Conservation (phyloP, 2,329 filamentous ascomycete genomes). For the Geoglossum cookeanum region DNA sequence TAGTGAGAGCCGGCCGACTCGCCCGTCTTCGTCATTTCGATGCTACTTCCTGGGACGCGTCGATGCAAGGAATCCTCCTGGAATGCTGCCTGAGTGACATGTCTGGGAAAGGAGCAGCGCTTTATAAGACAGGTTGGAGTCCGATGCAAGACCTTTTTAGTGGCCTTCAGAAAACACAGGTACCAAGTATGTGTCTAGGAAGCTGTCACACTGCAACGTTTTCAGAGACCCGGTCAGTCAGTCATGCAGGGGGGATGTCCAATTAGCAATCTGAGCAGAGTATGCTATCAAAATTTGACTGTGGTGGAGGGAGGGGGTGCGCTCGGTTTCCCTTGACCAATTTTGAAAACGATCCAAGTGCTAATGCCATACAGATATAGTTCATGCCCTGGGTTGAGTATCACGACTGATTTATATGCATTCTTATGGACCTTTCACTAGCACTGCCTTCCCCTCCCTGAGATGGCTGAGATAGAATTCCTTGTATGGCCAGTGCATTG, state of each 20-base stretch:
- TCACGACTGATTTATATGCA: background rate
- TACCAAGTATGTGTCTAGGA: background rate
- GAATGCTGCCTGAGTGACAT: background rate
- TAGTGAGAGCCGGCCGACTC: background rate
- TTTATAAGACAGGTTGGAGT: background rate
- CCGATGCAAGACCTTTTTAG: too few relatives aligned
- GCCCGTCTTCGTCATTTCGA: background rate
- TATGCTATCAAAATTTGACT: background rate
- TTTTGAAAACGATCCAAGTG: background rate
- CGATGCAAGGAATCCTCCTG: background rate
- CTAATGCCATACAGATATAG: background rate
- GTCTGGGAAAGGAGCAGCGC: background rate
- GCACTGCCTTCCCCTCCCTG: background rate
- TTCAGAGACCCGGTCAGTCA: background rate
- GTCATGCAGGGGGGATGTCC: background rate
- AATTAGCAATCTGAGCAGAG: background rate
- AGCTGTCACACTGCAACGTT: background rate
- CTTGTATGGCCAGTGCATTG: background rate
- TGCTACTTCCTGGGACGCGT: background rate
- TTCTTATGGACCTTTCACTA: background rate
- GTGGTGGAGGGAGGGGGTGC: background rate
- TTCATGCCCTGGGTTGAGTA: background rate
- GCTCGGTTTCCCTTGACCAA: background rate
- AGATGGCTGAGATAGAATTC: background rate
- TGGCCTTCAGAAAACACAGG: background rate